Percentiles rank a stretch among this genome's conserved stretches.
phyloP scores from a whole-genome alignment of 257 asterid genomes.

The Ilex asprella region DNA sequence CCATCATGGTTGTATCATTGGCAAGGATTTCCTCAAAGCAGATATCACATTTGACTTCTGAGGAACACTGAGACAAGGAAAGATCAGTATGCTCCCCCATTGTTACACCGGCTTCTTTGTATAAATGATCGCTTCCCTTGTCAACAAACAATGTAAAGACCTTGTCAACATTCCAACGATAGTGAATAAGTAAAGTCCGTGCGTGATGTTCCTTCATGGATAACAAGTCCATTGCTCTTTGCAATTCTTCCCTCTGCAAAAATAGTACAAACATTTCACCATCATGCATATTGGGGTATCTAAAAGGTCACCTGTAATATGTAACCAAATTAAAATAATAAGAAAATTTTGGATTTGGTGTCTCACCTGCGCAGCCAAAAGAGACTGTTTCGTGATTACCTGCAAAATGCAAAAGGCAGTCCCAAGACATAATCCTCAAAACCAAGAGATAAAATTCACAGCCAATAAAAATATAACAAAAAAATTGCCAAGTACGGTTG shows the following conservation, averaged over 20 bases:
- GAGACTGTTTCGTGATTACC: constrained; percentile 55
- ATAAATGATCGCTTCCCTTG: constrained; percentile 36
- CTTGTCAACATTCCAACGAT: constrained; percentile 45
- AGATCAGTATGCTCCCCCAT: constrained; percentile 7
- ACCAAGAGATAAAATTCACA: too few species aligned
- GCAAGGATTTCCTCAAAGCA: constrained; percentile 41
- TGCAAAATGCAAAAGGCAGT: constrained; percentile 14
- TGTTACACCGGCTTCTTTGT: constrained; percentile 38
- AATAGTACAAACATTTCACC: constrained; percentile 1
- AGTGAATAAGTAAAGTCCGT: constrained; percentile 50
- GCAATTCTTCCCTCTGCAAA: constrained; percentile 43
- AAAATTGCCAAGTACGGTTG: too few species aligned
- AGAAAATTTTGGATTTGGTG: background rate
- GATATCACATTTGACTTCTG: constrained; percentile 30
- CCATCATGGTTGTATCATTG: constrained; percentile 35
- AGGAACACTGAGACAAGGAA: constrained; percentile 10
- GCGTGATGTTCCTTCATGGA: constrained; percentile 48
- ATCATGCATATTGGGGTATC: background rate
- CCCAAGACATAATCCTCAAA: too few species aligned
- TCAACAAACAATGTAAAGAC: constrained; percentile 32
- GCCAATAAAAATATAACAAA: too few species aligned
- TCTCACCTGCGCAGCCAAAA: constrained; percentile 61
- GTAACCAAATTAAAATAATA: background rate
- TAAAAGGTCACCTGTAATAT: background rate
- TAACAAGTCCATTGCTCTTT: constrained; percentile 46